A percentile compares a stretch with the other conserved stretches of the same genome.
Conservation (phyloP, 2,329 filamentous ascomycete genomes). For the Colletotrichum sp. region DNA sequence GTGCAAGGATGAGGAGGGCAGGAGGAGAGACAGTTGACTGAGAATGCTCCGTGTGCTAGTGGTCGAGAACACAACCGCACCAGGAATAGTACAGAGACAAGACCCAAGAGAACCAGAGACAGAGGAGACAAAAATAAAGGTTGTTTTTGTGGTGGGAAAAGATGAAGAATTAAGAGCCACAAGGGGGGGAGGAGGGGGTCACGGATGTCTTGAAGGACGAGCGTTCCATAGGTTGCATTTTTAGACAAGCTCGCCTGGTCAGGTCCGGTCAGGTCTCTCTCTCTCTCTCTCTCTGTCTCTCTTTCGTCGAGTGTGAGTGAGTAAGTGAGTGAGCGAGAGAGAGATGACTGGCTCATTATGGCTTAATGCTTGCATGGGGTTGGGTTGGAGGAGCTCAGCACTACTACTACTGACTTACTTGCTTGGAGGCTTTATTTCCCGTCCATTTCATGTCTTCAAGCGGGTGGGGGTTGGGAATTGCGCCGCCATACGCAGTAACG, state of each 20-base stretch:
- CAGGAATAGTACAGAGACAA: neutral
- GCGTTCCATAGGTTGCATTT: slow-evolving; percentile 9
- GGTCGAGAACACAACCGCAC: neutral
- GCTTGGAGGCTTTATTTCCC: neutral
- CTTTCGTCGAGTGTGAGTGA: neutral
- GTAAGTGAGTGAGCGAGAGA: neutral
- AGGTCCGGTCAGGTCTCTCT: neutral
- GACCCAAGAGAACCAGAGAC: neutral
- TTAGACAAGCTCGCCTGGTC: neutral
- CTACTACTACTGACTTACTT: neutral
- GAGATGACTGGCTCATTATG: neutral
- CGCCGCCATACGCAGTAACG: neutral
- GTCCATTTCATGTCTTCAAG: neutral
- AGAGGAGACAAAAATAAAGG: neutral
- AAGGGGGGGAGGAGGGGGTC: neutral
- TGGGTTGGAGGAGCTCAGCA: neutral
- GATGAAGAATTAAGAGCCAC: slow-evolving; percentile 17
- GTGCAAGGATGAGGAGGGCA: neutral
- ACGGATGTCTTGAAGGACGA: slow-evolving; percentile 12
- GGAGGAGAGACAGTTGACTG: neutral
- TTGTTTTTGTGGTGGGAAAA: slow-evolving; percentile 1
- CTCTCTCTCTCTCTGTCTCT: neutral
- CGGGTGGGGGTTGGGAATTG: slow-evolving; percentile 7
- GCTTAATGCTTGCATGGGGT: neutral
- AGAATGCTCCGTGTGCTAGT: neutral